A percentile compares a stretch with the other conserved stretches of the same genome.
Evolutionary conservation across 352 stramenopile species (phyloP).

Genomic region (Phytopythium sindhum): DNA sequence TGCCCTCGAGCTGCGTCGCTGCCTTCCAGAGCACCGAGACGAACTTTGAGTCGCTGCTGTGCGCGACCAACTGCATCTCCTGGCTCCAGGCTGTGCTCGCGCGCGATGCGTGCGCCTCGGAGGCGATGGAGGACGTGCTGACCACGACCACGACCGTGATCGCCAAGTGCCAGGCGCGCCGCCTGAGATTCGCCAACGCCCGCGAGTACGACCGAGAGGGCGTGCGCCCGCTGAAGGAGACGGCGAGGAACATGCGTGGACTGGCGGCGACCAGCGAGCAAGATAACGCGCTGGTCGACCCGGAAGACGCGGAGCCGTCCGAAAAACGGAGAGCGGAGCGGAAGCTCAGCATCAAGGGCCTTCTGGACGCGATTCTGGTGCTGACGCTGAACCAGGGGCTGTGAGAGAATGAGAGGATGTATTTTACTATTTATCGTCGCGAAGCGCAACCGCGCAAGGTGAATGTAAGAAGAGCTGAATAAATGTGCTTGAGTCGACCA

Average conservation of each 20-base stretch:
- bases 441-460: not conserved
- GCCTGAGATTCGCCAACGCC: conserved; percentile 9
- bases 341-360: conserved; percentile 19
- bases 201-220: conserved; percentile 6
- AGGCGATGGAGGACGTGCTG: conserved; percentile 21
- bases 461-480: not conserved
- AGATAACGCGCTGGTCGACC: not conserved
- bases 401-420: not conserved
- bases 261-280: conserved; percentile 3
- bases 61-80: conserved; percentile 13
- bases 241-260: conserved; percentile 10
- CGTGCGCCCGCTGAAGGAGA: not conserved
- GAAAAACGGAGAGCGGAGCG: not conserved
- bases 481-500: not conserved
- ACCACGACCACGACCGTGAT: not conserved
- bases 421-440: not conserved
- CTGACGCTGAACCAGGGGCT: conserved; percentile 25
- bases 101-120: conserved; percentile 12
- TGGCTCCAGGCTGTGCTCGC: conserved; percentile 19
- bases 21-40: conserved; percentile 6
- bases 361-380: conserved; percentile 25
- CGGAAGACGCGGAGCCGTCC: not conserved
- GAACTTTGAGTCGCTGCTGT: conserved; percentile 8
- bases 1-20: conserved; percentile 5
- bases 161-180: conserved; percentile 12